Conservation (phyloP, 78 protist species). For the Creolimax fragrantissima region DNA sequence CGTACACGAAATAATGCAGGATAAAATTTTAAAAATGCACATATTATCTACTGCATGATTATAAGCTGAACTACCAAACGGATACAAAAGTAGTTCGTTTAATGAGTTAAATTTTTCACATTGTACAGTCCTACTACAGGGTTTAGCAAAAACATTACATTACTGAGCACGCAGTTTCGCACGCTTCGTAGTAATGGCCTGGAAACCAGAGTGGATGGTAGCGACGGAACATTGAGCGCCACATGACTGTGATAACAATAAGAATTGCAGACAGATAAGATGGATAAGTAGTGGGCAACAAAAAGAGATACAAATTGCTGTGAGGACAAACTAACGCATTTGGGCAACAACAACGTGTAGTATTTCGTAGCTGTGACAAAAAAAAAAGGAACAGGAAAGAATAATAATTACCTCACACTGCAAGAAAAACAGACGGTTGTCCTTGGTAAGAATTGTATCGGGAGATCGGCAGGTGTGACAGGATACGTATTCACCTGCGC, state of each 20-base stretch:
- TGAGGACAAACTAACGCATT: background rate
- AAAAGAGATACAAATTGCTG: background rate
- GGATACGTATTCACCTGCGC: constrained; percentile 74
- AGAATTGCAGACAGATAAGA: background rate
- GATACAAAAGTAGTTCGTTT: no score
- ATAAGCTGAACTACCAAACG: no score
- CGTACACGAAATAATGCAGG: no score
- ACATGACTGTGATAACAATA: constrained; percentile 40
- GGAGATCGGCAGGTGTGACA: constrained; percentile 78
- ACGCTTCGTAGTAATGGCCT: constrained; percentile 37
- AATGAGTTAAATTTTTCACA: background rate
- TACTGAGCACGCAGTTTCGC: constrained; percentile 9
- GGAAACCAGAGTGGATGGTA: constrained; percentile 74
- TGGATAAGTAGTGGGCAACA: background rate
- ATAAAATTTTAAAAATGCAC: no score
- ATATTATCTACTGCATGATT: no score
- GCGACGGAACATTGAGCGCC: constrained; percentile 67
- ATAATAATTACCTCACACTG: constrained; percentile 46
- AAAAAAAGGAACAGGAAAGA: background rate
- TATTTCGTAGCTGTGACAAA: background rate
- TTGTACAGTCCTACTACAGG: background rate
- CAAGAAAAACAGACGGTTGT: constrained; percentile 73
- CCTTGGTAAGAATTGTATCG: constrained; percentile 68
- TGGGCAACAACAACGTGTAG: background rate
- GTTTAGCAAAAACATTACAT: background rate